phyloP scores from a whole-genome alignment of 2,329 filamentous ascomycete genomes.

The Neofusicoccum cordaticola region DNA sequence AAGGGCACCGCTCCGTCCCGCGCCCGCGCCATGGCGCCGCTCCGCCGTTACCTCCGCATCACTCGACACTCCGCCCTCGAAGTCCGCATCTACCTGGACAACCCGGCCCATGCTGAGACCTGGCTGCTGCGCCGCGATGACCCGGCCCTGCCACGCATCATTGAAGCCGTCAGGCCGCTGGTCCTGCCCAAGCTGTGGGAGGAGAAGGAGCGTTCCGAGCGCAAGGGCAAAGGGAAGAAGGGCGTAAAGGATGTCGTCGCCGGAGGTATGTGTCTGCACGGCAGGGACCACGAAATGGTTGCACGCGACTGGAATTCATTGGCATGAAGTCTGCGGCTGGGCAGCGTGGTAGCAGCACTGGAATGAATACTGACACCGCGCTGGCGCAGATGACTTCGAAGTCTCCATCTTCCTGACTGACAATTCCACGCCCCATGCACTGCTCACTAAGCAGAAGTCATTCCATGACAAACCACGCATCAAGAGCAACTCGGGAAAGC shows the following conservation, averaged over 20 bases:
- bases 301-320: neutral
- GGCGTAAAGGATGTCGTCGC: conserved; percentile 86
- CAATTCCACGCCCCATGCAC: conserved; percentile 70
- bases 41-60: conserved; percentile 86
- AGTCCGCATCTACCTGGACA: conserved; percentile 92
- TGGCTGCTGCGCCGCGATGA: conserved; percentile 80
- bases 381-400: conserved; percentile 80
- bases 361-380: neutral
- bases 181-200: conserved; percentile 90
- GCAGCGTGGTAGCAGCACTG: neutral
- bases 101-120: conserved; percentile 74
- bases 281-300: neutral
- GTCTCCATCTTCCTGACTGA: conserved; percentile 92
- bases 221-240: conserved; percentile 63
- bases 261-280: conserved; percentile 56
- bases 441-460: conserved; percentile 81
- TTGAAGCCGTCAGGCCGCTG: conserved; percentile 78
- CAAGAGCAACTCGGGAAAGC: conserved; percentile 45
- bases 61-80: conserved; percentile 94
- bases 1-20: neutral
- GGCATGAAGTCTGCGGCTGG: neutral
- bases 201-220: conserved; percentile 62
- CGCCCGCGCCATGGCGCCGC: conserved; percentile 68
- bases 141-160: conserved; percentile 75
- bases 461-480: conserved; percentile 49